A percentile compares a stretch with the other conserved stretches of the same genome.
phyloP scores from a whole-genome alignment of 306 rosid species.

The Glycine soja region DNA sequence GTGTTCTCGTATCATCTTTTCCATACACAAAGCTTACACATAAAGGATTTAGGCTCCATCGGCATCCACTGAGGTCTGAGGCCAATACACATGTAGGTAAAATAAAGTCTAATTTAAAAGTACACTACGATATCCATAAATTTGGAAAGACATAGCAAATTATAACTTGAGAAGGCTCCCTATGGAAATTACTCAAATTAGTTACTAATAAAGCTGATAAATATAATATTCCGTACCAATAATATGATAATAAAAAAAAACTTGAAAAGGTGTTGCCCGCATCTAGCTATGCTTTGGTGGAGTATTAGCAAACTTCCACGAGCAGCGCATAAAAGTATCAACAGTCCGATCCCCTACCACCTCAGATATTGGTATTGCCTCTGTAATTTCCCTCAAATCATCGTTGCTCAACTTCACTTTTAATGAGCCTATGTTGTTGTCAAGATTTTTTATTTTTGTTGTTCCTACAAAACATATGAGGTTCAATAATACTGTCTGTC shows the following conservation, averaged over 20 bases:
- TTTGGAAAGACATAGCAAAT: neutral
- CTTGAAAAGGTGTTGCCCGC: neutral
- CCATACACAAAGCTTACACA: no score
- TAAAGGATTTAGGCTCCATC: no score
- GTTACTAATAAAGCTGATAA: no score
- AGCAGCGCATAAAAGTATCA: neutral
- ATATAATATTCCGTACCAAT: no score
- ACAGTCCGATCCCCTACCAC: neutral
- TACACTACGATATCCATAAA: no score
- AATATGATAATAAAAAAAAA: no score
- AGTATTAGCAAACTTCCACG: neutral
- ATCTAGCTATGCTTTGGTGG: neutral
- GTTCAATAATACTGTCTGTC: neutral
- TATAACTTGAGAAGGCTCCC: no score
- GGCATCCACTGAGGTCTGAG: no score
- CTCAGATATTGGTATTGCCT: slow-evolving; percentile 3
- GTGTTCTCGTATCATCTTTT: no score
- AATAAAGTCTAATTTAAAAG: no score
- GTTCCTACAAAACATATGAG: slow-evolving; percentile 1
- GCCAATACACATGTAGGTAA: no score
- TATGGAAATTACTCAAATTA: no score
- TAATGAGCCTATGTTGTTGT: neutral
- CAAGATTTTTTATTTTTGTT: neutral
- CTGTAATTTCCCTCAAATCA: neutral
- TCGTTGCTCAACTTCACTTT: neutral